Evolutionary conservation across 768 basidiomycete genomes (phyloP), one percentile per base, ranked within the genome.

Genomic region (Kwoniella heveanensis): DNA sequence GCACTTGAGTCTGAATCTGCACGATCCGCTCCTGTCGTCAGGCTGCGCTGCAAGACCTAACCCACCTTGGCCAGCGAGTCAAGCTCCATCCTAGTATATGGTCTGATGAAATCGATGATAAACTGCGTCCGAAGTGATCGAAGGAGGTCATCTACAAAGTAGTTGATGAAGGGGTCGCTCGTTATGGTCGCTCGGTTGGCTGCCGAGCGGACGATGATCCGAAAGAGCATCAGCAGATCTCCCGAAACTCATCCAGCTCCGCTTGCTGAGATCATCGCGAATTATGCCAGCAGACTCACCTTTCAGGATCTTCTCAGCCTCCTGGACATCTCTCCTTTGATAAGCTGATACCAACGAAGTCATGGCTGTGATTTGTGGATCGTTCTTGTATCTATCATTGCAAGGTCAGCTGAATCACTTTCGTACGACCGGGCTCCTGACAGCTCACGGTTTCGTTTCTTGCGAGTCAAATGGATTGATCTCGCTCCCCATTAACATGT

Each of bases 381-480:
- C 91, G 57, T 86, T 91, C 83, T 97, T 97, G 81, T 96, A 95
- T 61, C 91, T 92, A 66, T 27, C 17, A 12, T 4, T 30, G 47
- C 15, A 17, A 49, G 2, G 61, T 27, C 47, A 64, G 55, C 30
- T 30, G 27, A 2, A 3, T 32, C 39, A 17, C 15, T 25, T 5
- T 22, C 13, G 32, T 17, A 25, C 30, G 48, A 15, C 50, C 15
- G 22, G 10, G 7, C 30, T 7, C 24, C n/a, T 24, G 25, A 32
- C 22, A 60, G 82, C 86, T 77, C 76, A 97, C 86, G 96, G 96
- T 78, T 99, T 99, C 12, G 96, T 98, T 83, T 99, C 96, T 80
- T 99, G 96, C 77, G 91, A 93, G 81, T 98, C 96, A 75, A 99
- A 99, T 0, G 96, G 96, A 79, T 99, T 97, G 81, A 99, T 96